Evolutionary conservation across 1,139 yeast genomes (phyloP).

Genomic region (Hyphopichia burtonii): DNA sequence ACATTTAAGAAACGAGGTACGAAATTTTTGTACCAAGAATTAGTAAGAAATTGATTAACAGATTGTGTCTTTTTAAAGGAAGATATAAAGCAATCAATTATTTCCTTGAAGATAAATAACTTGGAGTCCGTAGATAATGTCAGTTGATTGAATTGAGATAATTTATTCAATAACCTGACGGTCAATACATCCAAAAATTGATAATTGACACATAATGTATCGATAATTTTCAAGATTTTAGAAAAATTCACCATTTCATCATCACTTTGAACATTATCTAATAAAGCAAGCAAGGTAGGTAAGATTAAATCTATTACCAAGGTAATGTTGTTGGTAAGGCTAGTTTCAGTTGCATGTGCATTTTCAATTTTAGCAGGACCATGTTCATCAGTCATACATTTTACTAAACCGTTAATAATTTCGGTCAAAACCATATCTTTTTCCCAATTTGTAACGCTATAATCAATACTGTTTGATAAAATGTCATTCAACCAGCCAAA

Average conservation of each 20-base stretch:
- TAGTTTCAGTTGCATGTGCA: conserved; percentile 16
- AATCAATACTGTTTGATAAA: conserved; percentile 36
- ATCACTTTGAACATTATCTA: conserved; percentile 31
- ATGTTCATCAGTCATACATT: conserved; percentile 32
- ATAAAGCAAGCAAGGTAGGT: conserved; percentile 56
- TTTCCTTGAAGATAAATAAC: conserved; percentile 13
- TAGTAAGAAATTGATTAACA: conserved; percentile 33
- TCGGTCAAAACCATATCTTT: conserved; percentile 32
- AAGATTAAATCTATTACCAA: conserved; percentile 58
- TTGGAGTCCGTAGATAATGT: conserved; percentile 9
- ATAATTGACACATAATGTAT: conserved; percentile 43
- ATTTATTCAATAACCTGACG: conserved; percentile 49
- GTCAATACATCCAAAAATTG: conserved; percentile 50
- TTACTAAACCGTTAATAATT: conserved; percentile 52
- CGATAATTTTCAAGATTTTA: conserved; percentile 44
- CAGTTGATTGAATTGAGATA: conserved; percentile 18
- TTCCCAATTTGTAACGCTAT: conserved; percentile 35
- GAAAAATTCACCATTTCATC: conserved; percentile 12
- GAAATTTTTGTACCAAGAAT: conserved; percentile 42
- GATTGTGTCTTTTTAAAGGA: conserved; percentile 23
- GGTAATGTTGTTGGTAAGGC: conserved; percentile 13
- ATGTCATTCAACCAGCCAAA: conserved; percentile 69
- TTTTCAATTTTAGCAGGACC: conserved; percentile 15
- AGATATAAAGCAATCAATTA: conserved; percentile 23
- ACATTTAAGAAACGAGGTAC: conserved; percentile 28